Base-by-base conservation (phyloP, 2,329 filamentous ascomycete species). In the Pseudogymnoascus sp. region DNA sequence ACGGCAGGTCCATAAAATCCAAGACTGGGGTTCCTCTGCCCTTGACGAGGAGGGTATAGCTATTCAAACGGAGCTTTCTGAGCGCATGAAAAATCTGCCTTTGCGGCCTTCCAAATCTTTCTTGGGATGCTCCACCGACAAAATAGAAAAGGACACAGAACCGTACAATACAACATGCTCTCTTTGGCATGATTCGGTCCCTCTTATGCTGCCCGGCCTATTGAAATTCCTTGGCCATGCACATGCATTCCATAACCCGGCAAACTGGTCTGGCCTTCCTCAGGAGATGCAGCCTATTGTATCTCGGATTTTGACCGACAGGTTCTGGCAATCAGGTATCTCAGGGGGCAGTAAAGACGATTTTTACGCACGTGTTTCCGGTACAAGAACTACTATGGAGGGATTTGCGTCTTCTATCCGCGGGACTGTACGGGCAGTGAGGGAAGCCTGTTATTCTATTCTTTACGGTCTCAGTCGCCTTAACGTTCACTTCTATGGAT, bases 271-370 rank as follows among this genome's bases (percentile, higher is more conserved):
- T 8, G 83, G 86, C 32, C 76, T 96, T 14, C 87, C 91, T 1
- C 72, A 78, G 9, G 90, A 95, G 41, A 87, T 95, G 79, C 86
- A 86, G 62, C 77, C 81, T 4, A 84, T 96, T 59, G 89, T 97
- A 38, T 83, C 85, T 43, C 84, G 90, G 20, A 91, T 97, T 18
- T 77, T 99, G 20, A 96, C 91, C 12, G 94, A 99, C 74, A 83
- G 94, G 22, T 99, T 99, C 73, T 99, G 94, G 94, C 94, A 99
- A 77, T 91, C 92, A 6, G 94, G 94, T 8, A 99, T 99, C 58
- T 97, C 94, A 0, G 89, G 88, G 64, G 94, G 96, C 25, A 97
- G 90, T 68, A 91, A 94, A 72, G 94, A 97, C 64, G 93, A 97
- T 62, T 99, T 99, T 72, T 97, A 97, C 73, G 89, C 91, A 32